Evolutionary conservation across 768 basidiomycete species (phyloP).

Genomic region (Panaeolus papilionaceus): DNA sequence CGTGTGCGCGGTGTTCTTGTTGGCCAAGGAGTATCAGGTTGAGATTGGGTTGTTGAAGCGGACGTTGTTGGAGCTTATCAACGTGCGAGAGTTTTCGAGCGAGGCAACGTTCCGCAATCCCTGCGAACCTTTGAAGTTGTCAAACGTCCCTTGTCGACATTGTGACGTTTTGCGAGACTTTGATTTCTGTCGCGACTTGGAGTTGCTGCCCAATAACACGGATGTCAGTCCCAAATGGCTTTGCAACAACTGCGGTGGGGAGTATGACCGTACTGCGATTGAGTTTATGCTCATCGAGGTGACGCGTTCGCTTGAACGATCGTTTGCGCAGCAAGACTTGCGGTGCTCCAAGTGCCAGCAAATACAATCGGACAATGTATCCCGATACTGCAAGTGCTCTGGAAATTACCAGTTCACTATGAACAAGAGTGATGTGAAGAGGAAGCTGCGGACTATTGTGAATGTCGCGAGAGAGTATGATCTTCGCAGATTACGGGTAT

Average conservation of each 20-base stretch:
- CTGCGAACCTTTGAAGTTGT: constrained; percentile 84
- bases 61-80: constrained; percentile 87
- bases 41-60: constrained; percentile 91
- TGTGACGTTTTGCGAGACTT: constrained; percentile 90
- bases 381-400: constrained; percentile 87
- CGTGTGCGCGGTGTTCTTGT: constrained; percentile 77
- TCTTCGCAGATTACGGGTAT: constrained; percentile 69
- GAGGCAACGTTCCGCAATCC: constrained; percentile 92
- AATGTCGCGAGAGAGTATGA: constrained; percentile 83
- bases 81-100: constrained; percentile 83
- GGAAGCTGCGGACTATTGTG: constrained; percentile 80
- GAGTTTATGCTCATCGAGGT: constrained; percentile 86
- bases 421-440: constrained; percentile 72
- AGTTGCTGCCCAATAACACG: constrained; percentile 68
- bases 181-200: constrained; percentile 93
- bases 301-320: constrained; percentile 70
- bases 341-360: constrained; percentile 90
- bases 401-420: constrained; percentile 79
- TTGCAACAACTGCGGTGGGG: constrained; percentile 76
- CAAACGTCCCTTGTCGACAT: constrained; percentile 86
- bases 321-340: constrained; percentile 89
- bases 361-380: constrained; percentile 88
- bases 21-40: constrained; percentile 81
- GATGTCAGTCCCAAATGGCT: constrained; percentile 66
- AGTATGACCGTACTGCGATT: constrained; percentile 89